A percentile compares a stretch with the other conserved stretches of the same genome.
Evolutionary conservation across 2,329 filamentous ascomycete species (phyloP).

Genomic region (Sporothrix schenckii): DNA sequence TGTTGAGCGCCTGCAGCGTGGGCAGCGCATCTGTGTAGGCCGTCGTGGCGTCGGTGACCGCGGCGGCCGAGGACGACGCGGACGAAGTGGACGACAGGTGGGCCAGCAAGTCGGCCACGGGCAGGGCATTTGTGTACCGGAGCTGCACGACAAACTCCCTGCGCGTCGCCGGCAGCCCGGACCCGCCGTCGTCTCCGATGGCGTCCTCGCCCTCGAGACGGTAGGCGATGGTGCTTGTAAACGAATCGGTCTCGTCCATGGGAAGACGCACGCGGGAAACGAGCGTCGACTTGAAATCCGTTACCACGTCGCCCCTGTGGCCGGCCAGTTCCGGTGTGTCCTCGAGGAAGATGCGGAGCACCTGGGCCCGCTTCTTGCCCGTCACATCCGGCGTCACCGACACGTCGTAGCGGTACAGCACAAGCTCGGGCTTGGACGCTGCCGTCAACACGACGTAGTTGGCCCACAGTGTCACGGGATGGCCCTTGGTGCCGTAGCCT

Average conservation of each 20-base stretch:
- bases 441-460: conserved; percentile 39
- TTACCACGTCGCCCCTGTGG: conserved; percentile 38
- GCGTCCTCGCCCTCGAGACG: conserved; percentile 42
- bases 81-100: conserved; percentile 39
- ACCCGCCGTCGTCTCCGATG: conserved; percentile 33
- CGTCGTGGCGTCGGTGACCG: conserved; percentile 29
- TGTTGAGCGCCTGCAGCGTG: conserved; percentile 73
- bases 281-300: conserved; percentile 44
- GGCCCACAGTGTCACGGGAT: conserved; percentile 36
- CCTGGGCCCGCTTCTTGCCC: conserved; percentile 36
- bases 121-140: conserved; percentile 38
- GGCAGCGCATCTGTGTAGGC: conserved; percentile 37
- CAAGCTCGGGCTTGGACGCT: conserved; percentile 29
- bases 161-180: conserved; percentile 32
- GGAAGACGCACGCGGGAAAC: conserved; percentile 39
- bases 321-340: conserved; percentile 36
- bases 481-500: conserved; percentile 37
- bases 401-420: conserved; percentile 38
- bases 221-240: conserved; percentile 36
- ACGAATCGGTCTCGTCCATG: conserved; percentile 3
- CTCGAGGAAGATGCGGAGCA: conserved; percentile 39
- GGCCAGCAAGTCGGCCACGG: conserved; percentile 37
- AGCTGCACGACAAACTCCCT: conserved; percentile 35
- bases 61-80: background rate
- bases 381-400: conserved; percentile 32